Percentiles rank a stretch among this genome's conserved stretches.
Evolutionary conservation across 78 protist species (phyloP).

Genomic region (Dictyostelium discoideum): dicty_2.7 NC_007091.3:2887501-2888000

Average conservation of each 20-base stretch:
- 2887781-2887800: constrained; percentile 93
- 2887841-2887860: constrained; percentile 94
- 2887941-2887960: too few species aligned
- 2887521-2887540: constrained; percentile 73
- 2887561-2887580: constrained; percentile 86
- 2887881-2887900: constrained; percentile 95
- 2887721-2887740: constrained; percentile 89
- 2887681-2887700: constrained; percentile 92
- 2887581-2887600: constrained; percentile 94
- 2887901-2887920: constrained; percentile 91
- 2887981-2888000: too few species aligned
- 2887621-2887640: constrained; percentile 66
- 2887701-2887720: constrained; percentile 96
- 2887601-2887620: constrained; percentile 84
- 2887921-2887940: constrained; percentile 84
- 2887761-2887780: constrained; percentile 91
- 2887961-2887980: too few species aligned
- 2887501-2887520: constrained; percentile 26
- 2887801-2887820: constrained; percentile 96
- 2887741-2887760: constrained; percentile 80
- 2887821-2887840: constrained; percentile 99
- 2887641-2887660: constrained; percentile 89
- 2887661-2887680: constrained; percentile 94
- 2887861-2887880: constrained; percentile 96
- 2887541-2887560: constrained; percentile 84